Evolutionary conservation across 2,329 filamentous ascomycete genomes (phyloP).

Genomic region (Nothophoma quercina): DNA sequence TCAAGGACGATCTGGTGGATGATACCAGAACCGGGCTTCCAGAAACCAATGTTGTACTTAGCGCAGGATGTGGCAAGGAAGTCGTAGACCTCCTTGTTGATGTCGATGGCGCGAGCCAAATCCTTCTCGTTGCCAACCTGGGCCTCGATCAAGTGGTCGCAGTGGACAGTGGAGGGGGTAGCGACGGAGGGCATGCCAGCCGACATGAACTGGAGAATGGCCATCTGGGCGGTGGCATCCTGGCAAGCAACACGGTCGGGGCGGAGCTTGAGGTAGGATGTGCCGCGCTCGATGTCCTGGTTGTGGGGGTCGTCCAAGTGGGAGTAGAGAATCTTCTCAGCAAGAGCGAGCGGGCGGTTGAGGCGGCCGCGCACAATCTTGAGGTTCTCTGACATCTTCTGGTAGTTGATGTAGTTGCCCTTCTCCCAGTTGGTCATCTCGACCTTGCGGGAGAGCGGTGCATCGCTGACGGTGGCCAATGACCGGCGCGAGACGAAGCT

Average conservation of each 20-base stretch:
- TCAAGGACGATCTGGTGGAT: constrained; percentile 99
- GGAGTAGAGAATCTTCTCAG: constrained; percentile 99
- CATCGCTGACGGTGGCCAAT: constrained; percentile 87
- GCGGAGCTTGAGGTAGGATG: constrained; percentile 94
- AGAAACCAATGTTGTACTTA: constrained; percentile 99
- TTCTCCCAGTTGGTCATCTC: constrained; percentile 97
- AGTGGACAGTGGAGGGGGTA: constrained; percentile 95
- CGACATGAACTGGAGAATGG: constrained; percentile 99
- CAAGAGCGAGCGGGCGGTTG: constrained; percentile 91
- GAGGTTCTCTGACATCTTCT: constrained; percentile 99
- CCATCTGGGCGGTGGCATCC: constrained; percentile 99
- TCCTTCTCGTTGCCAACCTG: constrained; percentile 94
- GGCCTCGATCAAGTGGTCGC: constrained; percentile 98
- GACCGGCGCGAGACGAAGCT: constrained; percentile 67
- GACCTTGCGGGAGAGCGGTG: constrained; percentile 92
- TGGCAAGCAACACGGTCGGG: constrained; percentile 98
- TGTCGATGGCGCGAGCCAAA: constrained; percentile 85
- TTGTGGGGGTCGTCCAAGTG: constrained; percentile 96
- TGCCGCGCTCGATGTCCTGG: constrained; percentile 95
- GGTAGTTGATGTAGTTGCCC: constrained; percentile 97
- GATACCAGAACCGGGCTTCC: constrained; percentile 97
- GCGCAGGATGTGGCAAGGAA: constrained; percentile 93
- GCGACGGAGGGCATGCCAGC: constrained; percentile 95
- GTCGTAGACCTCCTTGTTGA: constrained; percentile 99
- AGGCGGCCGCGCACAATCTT: constrained; percentile 86